A percentile compares a stretch with the other conserved stretches of the same genome.
Evolutionary conservation across 106 monocot genomes (phyloP).

Genomic region (Phalaenopsis aphrodite): DNA sequence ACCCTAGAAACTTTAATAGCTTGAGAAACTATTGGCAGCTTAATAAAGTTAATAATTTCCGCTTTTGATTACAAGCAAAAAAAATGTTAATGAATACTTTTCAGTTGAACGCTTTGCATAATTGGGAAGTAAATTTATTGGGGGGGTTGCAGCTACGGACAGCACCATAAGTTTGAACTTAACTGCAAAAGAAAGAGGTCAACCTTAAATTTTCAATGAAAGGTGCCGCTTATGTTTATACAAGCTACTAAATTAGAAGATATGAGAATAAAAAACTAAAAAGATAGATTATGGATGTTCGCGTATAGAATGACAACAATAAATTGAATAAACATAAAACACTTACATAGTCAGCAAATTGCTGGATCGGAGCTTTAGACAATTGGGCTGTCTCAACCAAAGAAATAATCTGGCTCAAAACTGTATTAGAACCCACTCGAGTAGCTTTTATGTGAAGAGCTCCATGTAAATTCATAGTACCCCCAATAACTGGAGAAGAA

Average conservation of each 20-base stretch:
- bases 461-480: constrained; percentile 93
- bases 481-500: constrained; percentile 74
- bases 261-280: background rate
- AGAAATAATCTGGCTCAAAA: constrained; percentile 88
- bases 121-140: background rate
- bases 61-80: background rate
- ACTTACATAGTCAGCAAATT: constrained; percentile 96
- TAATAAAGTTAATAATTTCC: background rate
- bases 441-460: constrained; percentile 71
- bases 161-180: background rate
- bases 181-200: background rate
- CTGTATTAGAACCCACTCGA: constrained; percentile 76
- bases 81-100: background rate
- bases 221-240: background rate
- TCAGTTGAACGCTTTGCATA: background rate
- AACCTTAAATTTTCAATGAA: background rate
- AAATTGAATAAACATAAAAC: background rate
- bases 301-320: background rate
- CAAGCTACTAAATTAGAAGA: background rate
- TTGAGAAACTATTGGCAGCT: background rate
- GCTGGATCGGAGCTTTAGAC: constrained; percentile 98
- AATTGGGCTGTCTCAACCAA: constrained; percentile 95
- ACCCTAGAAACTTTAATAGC: background rate
- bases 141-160: background rate
- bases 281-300: background rate